Evolutionary conservation across 305 asterid species (phyloP), one percentile per base, ranked within the genome.

Genomic region (Fraxinus baroniana): DNA sequence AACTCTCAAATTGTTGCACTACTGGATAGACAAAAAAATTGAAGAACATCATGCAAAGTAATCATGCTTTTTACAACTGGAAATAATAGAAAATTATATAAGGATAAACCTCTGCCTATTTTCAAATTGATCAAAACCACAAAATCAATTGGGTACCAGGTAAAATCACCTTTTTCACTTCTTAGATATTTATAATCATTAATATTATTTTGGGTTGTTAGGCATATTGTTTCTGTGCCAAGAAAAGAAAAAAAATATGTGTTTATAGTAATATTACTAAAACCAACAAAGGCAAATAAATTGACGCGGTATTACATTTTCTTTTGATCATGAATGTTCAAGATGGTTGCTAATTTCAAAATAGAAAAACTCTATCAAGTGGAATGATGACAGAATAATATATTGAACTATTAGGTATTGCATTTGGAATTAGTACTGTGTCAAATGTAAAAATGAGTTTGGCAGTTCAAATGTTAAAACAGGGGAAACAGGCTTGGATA

Each of bases 1-100:
- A 81, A 41, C 68, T 71, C 39, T 86, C 87, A 22, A 79, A 81
- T 82, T 82, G 86, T 39, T 78, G 86, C 84, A 86, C 82, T 18
- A 84, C 89, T 79, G 84, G 39, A 76, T 37, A 82, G 39, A 37
- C 28, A 80, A 75, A 46, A 77, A 22, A 70, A 49, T 72, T 35
- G 49, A 37, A 77, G 74, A 49, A 49, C 46, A 20, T 71, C n/a
- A 74, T 2, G 30, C 26, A 57, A 36, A 64, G 78, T 33, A 55
- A 52, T 80, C 71, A 33, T 6, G 15, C 73, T 72, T 17, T 35
- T 41, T 32, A 35, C 77, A 35, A 35, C 28, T 72, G 77, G 35
- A 66, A 66, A 24, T 26, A 3, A 9, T 9, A 26, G 2, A 9
- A 22, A 66, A 22, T 10, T 66, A 10, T 26, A 26, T 7, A 66